Evolutionary conservation across 176 grass and related monocot species (phyloP).

Genomic region (Eragrostis nindensis): DNA sequence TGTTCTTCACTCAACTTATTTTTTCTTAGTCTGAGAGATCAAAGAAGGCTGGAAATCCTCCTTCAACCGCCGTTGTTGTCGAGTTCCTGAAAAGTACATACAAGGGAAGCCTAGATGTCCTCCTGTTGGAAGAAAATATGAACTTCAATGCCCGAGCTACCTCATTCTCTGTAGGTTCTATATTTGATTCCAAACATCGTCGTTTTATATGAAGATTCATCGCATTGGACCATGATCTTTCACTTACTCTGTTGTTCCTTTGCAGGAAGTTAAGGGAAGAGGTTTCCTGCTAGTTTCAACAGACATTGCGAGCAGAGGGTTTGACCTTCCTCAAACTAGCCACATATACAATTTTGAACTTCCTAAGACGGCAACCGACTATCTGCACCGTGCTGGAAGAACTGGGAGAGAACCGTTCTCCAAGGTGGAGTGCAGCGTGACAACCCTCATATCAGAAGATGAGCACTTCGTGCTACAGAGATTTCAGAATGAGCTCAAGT

Average conservation of each 20-base stretch:
- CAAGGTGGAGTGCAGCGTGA: conserved; percentile 64
- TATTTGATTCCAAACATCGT: neutral
- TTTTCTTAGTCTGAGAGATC: conserved; percentile 81
- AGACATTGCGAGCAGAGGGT: conserved; percentile 81
- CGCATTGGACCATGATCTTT: neutral
- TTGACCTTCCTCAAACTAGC: conserved; percentile 86
- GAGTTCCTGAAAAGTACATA: conserved; percentile 74
- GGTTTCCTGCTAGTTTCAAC: conserved; percentile 85
- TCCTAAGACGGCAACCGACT: conserved; percentile 69
- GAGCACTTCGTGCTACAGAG: conserved; percentile 73
- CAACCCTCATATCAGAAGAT: conserved; percentile 66
- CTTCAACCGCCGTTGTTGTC: conserved; percentile 54
- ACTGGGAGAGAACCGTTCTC: conserved; percentile 75
- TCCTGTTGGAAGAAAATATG: conserved; percentile 88
- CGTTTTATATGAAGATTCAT: neutral
- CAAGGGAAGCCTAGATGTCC: conserved; percentile 60
- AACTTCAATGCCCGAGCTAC: conserved; percentile 87
- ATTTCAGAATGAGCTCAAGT: conserved; percentile 91
- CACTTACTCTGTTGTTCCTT: neutral
- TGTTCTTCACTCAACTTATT: conserved; percentile 19
- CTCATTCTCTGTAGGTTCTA: conserved; percentile 59
- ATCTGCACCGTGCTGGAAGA: conserved; percentile 87
- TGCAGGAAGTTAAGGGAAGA: conserved; percentile 69
- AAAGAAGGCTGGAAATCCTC: conserved; percentile 62
- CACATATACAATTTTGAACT: conserved; percentile 96